phyloP scores from a whole-genome alignment of 73 alveolate genomes.

The Paramecium caudatum region DNA sequence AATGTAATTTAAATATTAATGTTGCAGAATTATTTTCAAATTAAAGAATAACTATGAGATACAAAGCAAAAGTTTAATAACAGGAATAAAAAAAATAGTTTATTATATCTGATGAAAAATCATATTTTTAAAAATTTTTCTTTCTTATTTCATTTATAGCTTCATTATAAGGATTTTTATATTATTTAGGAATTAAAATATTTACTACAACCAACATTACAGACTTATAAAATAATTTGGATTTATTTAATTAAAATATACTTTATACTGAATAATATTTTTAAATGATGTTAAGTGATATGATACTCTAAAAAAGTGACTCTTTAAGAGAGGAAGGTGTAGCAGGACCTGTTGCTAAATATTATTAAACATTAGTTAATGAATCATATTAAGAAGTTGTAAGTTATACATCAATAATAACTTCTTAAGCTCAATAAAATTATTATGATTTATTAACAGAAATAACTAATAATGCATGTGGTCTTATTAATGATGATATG shows the following conservation, averaged over 20 bases:
- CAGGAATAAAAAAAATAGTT: constrained; percentile 20
- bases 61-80: not conserved
- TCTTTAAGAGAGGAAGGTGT: not conserved
- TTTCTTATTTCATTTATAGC: constrained; percentile 1
- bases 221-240: not conserved
- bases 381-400: not conserved
- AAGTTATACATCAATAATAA: not conserved
- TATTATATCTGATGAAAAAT: not conserved
- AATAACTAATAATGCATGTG: not conserved
- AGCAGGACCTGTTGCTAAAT: not conserved
- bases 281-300: constrained; percentile 49
- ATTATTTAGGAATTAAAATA: not conserved
- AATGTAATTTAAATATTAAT: not conserved
- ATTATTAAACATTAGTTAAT: not conserved
- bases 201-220: not conserved
- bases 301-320: not conserved
- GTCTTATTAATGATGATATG: constrained; percentile 8
- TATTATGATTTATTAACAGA: constrained; percentile 15
- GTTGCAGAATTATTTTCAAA: not conserved
- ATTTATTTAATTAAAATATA: constrained; percentile 8
- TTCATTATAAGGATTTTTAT: not conserved
- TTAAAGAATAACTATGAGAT: not conserved
- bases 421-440: not conserved
- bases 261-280: constrained; percentile 2
- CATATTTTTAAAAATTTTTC: not conserved